Base-by-base conservation (phyloP, 2,329 filamentous ascomycete genomes). In the Colletotrichum sublineola region DNA sequence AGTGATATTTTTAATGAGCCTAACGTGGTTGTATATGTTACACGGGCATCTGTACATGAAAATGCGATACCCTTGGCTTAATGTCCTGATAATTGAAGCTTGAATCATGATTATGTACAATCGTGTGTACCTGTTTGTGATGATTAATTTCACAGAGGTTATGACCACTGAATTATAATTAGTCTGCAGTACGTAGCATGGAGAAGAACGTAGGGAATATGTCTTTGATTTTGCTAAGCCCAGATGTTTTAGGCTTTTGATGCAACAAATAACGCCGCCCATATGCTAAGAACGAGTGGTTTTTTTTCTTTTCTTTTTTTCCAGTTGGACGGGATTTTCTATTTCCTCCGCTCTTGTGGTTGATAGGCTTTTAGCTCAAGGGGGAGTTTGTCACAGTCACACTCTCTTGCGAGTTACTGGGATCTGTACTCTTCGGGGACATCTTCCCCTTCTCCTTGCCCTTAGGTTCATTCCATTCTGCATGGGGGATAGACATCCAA, bases 401-500 rank as follows among this genome's bases (percentile, higher is more conserved):
- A 40, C 65, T 72, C 15, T 72, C 65, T n/a, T 63, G 62, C 4
- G 69, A 72, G 6, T 15, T 20, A 6, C 31, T 44, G 38, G 40
- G 5, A 18, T 72, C 46, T 6, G n/a, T 12, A 2, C 44, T 33
- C 46, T 40, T 48, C 2, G 36, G 44, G 20, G 12, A 5, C n/a
- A 48, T 29, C 20, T 36, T 20, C 7, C 38, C 52, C 20, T 63
- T n/a, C 15, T 55, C 44, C 31, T 72, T 72, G 38, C 65, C 58
- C 58, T 72, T 72, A 12, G 36, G n/a, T 42, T 61, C 55, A 11
- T 60, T 69, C 69, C 69, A 72, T 14, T 72, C 69, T n/a, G 60
- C 57, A 3, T 52, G 38, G 4, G 66, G 66, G 1, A 69, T 20
- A n/a, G 60, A 60, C 74, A 89, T 81, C 80, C 86, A 88, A 5